phyloP scores from a whole-genome alignment of 2,329 filamentous ascomycete species.

The Alternaria triticina region DNA sequence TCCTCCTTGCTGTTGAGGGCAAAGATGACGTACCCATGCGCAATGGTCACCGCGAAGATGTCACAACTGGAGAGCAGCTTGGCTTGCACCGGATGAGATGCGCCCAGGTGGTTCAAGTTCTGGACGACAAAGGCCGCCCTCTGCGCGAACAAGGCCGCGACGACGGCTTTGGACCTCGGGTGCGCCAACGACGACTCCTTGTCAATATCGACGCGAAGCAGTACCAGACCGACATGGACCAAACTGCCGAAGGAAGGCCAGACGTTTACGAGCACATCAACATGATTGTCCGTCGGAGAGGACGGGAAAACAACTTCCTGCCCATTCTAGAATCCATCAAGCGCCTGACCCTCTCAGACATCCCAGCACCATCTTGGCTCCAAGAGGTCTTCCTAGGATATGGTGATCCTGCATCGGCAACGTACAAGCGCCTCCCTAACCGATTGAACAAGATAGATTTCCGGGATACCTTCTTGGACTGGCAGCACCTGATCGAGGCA shows the following conservation, averaged over 20 bases:
- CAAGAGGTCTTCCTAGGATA: slow-evolving; percentile 98
- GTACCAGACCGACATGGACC: slow-evolving; percentile 78
- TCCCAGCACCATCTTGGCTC: slow-evolving; percentile 87
- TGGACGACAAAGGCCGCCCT: slow-evolving; percentile 81
- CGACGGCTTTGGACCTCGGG: slow-evolving; percentile 67
- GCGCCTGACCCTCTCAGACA: slow-evolving; percentile 81
- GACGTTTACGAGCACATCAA: slow-evolving; percentile 88
- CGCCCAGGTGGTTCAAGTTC: slow-evolving; percentile 83
- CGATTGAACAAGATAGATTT: slow-evolving; percentile 83
- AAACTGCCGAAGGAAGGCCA: slow-evolving; percentile 67
- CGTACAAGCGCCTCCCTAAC: slow-evolving; percentile 82
- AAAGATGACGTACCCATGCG: slow-evolving; percentile 58
- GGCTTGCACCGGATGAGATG: slow-evolving; percentile 76
- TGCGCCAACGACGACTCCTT: slow-evolving; percentile 72
- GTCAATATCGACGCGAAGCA: slow-evolving; percentile 80
- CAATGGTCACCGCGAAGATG: slow-evolving; percentile 60
- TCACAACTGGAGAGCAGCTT: slow-evolving; percentile 64
- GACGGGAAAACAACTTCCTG: slow-evolving; percentile 96
- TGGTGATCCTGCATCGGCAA: slow-evolving; percentile 87
- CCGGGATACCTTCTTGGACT: slow-evolving; percentile 92
- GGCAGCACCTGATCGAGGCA: slow-evolving; percentile 90
- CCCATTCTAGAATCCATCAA: slow-evolving; percentile 91
- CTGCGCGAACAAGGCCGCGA: slow-evolving; percentile 69
- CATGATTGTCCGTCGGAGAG: slow-evolving; percentile 79
- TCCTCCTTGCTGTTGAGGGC: slow-evolving; percentile 78